A percentile compares a stretch with the other conserved stretches of the same genome.
These are phyloP conservation scores for Vickermania spadyakhi DNA, from an alignment of 208 protist species.

Conservation along the genomic window DNA sequence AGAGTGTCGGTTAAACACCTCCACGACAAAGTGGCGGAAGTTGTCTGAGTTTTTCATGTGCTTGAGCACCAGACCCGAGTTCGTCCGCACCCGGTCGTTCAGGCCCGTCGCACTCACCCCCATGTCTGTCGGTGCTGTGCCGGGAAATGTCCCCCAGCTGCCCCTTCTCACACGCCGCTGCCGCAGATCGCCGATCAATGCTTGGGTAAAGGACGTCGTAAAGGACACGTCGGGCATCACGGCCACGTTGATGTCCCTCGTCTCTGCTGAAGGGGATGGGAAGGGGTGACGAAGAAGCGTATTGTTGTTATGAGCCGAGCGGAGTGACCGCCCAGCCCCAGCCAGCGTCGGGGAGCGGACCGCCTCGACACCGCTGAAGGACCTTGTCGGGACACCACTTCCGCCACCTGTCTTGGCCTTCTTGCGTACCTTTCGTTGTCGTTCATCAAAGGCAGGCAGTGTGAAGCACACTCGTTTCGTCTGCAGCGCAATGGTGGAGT, in stretches of 20 bases:
- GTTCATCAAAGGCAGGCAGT: slow-evolving; percentile 18
- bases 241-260: background rate
- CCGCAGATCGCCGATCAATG: background rate
- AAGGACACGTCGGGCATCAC: background rate
- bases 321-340: background rate
- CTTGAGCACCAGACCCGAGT: slow-evolving; percentile 23
- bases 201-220: background rate
- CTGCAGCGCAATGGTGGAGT: slow-evolving; percentile 28
- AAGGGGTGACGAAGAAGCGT: background rate
- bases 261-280: too few relatives aligned
- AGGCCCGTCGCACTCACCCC: background rate
- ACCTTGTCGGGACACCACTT: background rate
- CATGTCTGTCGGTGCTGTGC: background rate
- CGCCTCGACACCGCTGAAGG: background rate
- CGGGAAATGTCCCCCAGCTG: background rate
- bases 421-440: background rate
- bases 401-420: background rate
- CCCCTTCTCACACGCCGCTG: background rate
- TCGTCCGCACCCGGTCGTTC: background rate
- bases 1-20: slow-evolving; percentile 22
- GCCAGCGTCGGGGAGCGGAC: background rate
- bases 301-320: background rate
- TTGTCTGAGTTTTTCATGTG: slow-evolving; percentile 17
- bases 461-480: slow-evolving; percentile 42
- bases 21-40: background rate